These are phyloP conservation scores for Cystofilobasidium ferigula DNA, from an alignment of 768 basidiomycete genomes.

Conservation along the genomic window DNA sequence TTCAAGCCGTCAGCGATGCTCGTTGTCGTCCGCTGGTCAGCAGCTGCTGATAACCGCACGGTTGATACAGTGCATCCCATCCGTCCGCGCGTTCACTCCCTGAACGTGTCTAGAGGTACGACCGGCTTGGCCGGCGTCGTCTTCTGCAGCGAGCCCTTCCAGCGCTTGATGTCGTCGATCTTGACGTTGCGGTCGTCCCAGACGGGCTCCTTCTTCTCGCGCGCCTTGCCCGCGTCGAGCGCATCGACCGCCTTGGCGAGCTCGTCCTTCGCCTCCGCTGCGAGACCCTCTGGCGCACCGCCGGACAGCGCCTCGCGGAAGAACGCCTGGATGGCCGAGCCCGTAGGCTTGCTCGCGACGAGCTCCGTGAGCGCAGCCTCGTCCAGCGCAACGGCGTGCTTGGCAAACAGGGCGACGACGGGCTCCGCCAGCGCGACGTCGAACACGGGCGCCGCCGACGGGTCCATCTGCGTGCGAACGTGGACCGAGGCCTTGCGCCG, in stretches of 20 bases:
- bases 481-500: constrained; percentile 80
- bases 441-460: constrained; percentile 43
- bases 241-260: constrained; percentile 50
- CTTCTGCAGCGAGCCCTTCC: constrained; percentile 14
- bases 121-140: constrained; percentile 13
- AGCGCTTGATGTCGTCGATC: constrained; percentile 12
- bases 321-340: constrained; percentile 53
- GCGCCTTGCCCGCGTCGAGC: constrained; percentile 35
- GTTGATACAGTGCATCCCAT: too few relatives aligned
- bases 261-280: constrained; percentile 42
- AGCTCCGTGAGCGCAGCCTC: constrained; percentile 47
- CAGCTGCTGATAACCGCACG: too few relatives aligned
- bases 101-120: constrained; percentile 16
- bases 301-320: constrained; percentile 48
- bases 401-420: constrained; percentile 49
- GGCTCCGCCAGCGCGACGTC: constrained; percentile 54
- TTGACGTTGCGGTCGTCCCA: constrained; percentile 13
- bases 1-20: too few relatives aligned
- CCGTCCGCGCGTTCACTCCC: background rate
- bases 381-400: constrained; percentile 46
- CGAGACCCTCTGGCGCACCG: constrained; percentile 30
- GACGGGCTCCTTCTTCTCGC: background rate
- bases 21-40: too few relatives aligned
- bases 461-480: constrained; percentile 55
- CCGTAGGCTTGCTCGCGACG: constrained; percentile 47